phyloP scores from a whole-genome alignment of 2,329 filamentous ascomycete genomes.

The Pochonia chlamydosporia region DNA sequence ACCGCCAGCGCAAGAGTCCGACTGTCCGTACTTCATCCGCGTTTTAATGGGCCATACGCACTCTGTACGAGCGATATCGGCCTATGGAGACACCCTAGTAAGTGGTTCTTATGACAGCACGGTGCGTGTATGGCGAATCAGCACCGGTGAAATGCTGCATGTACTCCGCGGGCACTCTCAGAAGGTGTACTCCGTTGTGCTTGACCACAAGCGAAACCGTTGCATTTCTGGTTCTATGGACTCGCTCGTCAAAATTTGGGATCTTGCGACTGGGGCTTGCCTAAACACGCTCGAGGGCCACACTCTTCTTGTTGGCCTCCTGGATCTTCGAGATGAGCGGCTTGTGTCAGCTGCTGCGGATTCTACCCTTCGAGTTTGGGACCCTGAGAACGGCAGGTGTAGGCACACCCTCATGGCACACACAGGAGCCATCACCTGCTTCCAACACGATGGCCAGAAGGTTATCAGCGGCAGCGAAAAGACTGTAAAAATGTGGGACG shows the following conservation, averaged over 20 bases:
- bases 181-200: conserved; percentile 95
- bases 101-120: conserved; percentile 96
- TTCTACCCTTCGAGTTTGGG: conserved; percentile 93
- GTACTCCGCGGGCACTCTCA: conserved; percentile 79
- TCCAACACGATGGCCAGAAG: conserved; percentile 94
- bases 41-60: conserved; percentile 82
- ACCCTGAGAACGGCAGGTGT: conserved; percentile 86
- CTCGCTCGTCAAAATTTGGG: conserved; percentile 96
- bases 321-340: conserved; percentile 83
- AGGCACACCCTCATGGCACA: conserved; percentile 87
- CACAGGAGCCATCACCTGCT: conserved; percentile 96
- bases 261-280: conserved; percentile 76
- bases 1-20: conserved; percentile 64
- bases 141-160: conserved; percentile 82
- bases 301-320: conserved; percentile 80
- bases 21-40: conserved; percentile 93
- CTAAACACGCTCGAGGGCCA: conserved; percentile 91
- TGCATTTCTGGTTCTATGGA: conserved; percentile 99
- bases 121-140: conserved; percentile 95
- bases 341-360: conserved; percentile 94
- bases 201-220: conserved; percentile 84
- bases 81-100: conserved; percentile 90
- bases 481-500: conserved; percentile 98
- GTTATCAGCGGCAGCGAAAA: conserved; percentile 95
- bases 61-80: conserved; percentile 92